Evolutionary conservation across 768 basidiomycete genomes (phyloP).

Genomic region (Termitomyces titanicus): DNA sequence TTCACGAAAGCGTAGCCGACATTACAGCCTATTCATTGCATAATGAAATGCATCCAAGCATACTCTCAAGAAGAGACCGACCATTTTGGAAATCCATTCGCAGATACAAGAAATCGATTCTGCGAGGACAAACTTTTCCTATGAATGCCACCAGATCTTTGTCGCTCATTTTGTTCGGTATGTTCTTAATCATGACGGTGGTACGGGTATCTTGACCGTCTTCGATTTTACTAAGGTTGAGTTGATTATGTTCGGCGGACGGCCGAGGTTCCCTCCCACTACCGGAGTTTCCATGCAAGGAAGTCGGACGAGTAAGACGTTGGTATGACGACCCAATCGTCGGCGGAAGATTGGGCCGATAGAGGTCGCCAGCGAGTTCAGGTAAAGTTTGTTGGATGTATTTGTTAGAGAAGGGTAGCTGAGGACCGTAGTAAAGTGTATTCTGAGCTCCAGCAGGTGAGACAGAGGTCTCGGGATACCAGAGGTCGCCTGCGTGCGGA

Average conservation of each 20-base stretch:
- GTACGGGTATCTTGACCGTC: slow-evolving; percentile 76
- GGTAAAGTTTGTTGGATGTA: background rate
- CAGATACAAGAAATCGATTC: slow-evolving; percentile 85
- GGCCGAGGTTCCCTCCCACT: slow-evolving; percentile 8
- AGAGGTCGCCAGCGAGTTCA: slow-evolving; percentile 3
- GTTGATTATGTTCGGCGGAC: slow-evolving; percentile 34
- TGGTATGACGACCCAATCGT: background rate
- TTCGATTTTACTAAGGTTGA: slow-evolving; percentile 72
- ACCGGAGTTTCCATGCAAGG: background rate
- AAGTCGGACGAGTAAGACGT: background rate
- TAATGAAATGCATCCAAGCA: background rate
- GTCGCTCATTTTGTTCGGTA: slow-evolving; percentile 90
- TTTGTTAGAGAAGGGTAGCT: slow-evolving; percentile 1
- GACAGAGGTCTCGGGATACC: slow-evolving; percentile 12
- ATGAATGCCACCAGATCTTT: slow-evolving; percentile 67
- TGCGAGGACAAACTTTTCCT: slow-evolving; percentile 65
- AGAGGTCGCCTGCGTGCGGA: slow-evolving; percentile 8
- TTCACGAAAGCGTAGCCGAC: slow-evolving; percentile 89
- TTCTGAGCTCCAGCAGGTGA: slow-evolving; percentile 2
- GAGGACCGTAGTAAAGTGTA: slow-evolving; percentile 11
- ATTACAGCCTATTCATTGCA: slow-evolving; percentile 53
- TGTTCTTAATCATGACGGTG: slow-evolving; percentile 89
- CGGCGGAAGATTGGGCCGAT: background rate
- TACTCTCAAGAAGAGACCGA: slow-evolving; percentile 24
- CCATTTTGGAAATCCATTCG: slow-evolving; percentile 85